Evolutionary conservation across 805 yeast genomes (phyloP), one percentile per base, ranked within the genome.

Genomic region (Blastobotrys americana): DNA sequence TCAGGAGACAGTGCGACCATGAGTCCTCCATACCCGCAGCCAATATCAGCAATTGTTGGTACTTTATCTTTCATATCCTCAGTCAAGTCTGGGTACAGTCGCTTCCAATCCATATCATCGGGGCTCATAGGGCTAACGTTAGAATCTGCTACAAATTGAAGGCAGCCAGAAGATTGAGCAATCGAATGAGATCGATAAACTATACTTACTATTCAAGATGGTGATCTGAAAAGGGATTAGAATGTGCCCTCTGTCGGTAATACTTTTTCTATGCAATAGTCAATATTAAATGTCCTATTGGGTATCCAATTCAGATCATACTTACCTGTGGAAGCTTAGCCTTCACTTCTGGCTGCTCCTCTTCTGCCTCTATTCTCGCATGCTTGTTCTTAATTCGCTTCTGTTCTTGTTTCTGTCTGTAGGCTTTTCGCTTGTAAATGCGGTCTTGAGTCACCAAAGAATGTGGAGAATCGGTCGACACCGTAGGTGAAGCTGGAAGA

Each of bases 11-110:
- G 71, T 43, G 86, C 83, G 28, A 84, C 79, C 55, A 86, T 63
- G 47, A 93, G 71, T 0, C 98, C 98, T 43, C 98, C 98, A 63
- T 85, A 93, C 1, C 98, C 98, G 68, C 98, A 93, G 5, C 98
- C 98, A 47, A 93, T 77, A 61, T 93, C 98, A 3, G 97, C 97
- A 43, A 93, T 82, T 45, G 63, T 59, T 1, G 63, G 63, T 17
- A 88, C 95, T 9, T 67, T 53, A 15, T 46, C 37, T 9, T 67
- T 51, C 19, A 45, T 31, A 17, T 34, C 39, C 19, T 37, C 36
- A 57, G 35, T 66, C 68, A 55, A 74, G 73, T 72, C 68, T 3
- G 96, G 97, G 56, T 80, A 90, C 42, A 83, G 67, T 56, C 70
- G 74, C 1, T 73, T 59, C 98, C 98, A 93, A 61, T 88, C 80